Conservation (phyloP, 2,329 filamentous ascomycete species). For the Talaromyces sp. region DNA sequence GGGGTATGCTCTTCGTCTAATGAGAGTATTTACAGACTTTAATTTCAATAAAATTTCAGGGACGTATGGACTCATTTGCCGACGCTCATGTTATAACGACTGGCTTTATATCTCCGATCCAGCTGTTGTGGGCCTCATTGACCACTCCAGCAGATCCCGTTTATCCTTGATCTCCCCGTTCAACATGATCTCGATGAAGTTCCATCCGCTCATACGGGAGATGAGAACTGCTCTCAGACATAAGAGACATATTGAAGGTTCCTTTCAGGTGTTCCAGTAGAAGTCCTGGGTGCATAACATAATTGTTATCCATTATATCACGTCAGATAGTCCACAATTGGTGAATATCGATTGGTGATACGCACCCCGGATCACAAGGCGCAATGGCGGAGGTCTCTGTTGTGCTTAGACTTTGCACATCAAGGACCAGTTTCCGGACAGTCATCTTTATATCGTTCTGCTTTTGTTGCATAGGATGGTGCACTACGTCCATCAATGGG, state of each 20-base stretch:
- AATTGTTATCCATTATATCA: neutral
- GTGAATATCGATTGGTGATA: neutral
- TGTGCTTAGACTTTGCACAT: neutral
- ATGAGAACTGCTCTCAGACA: neutral
- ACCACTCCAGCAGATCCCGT: neutral
- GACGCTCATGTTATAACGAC: neutral
- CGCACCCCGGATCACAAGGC: neutral
- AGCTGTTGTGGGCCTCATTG: neutral
- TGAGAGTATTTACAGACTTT: neutral
- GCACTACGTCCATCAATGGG: neutral
- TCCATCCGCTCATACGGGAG: neutral
- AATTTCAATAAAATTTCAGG: neutral
- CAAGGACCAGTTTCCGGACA: neutral
- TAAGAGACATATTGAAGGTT: neutral
- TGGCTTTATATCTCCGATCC: neutral
- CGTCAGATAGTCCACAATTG: neutral
- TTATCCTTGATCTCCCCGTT: neutral
- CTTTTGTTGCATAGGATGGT: neutral
- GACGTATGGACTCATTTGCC: neutral
- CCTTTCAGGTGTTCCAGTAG: neutral
- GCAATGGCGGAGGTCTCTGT: neutral
- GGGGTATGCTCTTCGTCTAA: neutral
- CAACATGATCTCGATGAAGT: neutral
- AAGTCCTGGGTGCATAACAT: neutral
- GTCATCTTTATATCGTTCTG: neutral